phyloP scores from a whole-genome alignment of 306 rosid genomes.

The Sicyos baderoa region DNA sequence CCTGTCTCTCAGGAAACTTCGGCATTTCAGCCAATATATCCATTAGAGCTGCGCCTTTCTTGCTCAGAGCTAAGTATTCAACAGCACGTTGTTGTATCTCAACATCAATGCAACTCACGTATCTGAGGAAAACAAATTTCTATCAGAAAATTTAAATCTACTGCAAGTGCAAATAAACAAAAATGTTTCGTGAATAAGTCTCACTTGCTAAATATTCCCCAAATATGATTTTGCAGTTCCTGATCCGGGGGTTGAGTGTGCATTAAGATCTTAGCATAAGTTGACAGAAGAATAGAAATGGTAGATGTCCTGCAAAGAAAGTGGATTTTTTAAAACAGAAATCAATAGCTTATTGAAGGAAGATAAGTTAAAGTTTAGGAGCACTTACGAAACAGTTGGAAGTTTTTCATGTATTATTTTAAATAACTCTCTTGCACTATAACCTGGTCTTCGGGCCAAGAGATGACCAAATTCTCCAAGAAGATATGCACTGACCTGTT shows the following conservation, averaged over 20 bases:
- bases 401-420: slow-evolving; percentile 88
- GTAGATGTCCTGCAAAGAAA: slow-evolving; percentile 68
- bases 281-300: slow-evolving; percentile 83
- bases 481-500: slow-evolving; percentile 93
- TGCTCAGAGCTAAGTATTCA: slow-evolving; percentile 83
- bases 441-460: slow-evolving; percentile 83
- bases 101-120: slow-evolving; percentile 95
- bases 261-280: slow-evolving; percentile 98
- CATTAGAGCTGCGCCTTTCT: slow-evolving; percentile 78
- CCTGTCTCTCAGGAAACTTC: slow-evolving; percentile 98
- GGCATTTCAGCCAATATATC: slow-evolving; percentile 98
- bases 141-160: slow-evolving; percentile 25
- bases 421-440: slow-evolving; percentile 81
- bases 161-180: slow-evolving; percentile 4
- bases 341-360: slow-evolving; percentile 8
- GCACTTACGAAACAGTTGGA: slow-evolving; percentile 87
- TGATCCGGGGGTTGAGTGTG: slow-evolving; percentile 93
- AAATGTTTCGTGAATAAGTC: slow-evolving; percentile 26
- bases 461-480: slow-evolving; percentile 99
- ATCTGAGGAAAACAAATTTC: slow-evolving; percentile 40
- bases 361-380: slow-evolving; percentile 8
- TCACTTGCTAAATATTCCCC: slow-evolving; percentile 90
- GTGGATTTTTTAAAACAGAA: slow-evolving; percentile 21
- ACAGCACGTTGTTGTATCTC: slow-evolving; percentile 99
- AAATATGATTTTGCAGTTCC: slow-evolving; percentile 90